Base-by-base conservation (phyloP, 768 basidiomycete species). In the Boletus insuetus region DNA sequence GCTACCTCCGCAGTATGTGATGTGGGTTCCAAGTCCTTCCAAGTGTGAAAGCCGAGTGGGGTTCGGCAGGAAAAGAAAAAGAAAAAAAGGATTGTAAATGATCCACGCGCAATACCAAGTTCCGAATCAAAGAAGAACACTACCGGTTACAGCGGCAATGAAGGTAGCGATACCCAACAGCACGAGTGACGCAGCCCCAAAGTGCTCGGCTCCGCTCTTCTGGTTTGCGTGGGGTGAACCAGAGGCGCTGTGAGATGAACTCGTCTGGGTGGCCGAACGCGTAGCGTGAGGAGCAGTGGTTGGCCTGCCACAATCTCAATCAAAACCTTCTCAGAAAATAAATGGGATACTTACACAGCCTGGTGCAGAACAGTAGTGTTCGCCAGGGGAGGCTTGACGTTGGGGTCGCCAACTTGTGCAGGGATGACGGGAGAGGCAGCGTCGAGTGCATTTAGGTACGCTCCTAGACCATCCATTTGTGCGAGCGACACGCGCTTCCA, bases 401-500 rank as follows among this genome's bases (percentile, higher is more conserved):
- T 55, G 32, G 55, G 17, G 26, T 59, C 52, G 13, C 54, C 70
- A 14, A 73, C 59, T 17, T 53, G 55, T 5, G 62, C 71, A 24
- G 55, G 55, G 35, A 34, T 54, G 44, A 67, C 70, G 13, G 44
- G 73, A 59, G 66, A 73, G 61, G 24, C 64, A 11, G 58, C 37
- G n/a, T 64, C 62, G 32, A 63, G 58, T 4, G 81, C 70, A 62
- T 84, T 83, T 65, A 78, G 79, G 54, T 83, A 85, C 16, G 71
- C 55, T 19, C 70, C 65, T 39, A 75, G 29, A 48, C 71, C 75
- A 17, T 77, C 66, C 53, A 80, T 58, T 38, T 71, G 68, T 10
- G 83, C 79, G 44, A 88, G 73, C 46, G 85, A 85, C 38, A 74
- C 72, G 29, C 84, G 75, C 34, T 79, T 78, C 94, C 94, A 98